Evolutionary conservation across 1,284 basidiomycete genomes (phyloP).

Genomic region (Coniophora puteana): DNA sequence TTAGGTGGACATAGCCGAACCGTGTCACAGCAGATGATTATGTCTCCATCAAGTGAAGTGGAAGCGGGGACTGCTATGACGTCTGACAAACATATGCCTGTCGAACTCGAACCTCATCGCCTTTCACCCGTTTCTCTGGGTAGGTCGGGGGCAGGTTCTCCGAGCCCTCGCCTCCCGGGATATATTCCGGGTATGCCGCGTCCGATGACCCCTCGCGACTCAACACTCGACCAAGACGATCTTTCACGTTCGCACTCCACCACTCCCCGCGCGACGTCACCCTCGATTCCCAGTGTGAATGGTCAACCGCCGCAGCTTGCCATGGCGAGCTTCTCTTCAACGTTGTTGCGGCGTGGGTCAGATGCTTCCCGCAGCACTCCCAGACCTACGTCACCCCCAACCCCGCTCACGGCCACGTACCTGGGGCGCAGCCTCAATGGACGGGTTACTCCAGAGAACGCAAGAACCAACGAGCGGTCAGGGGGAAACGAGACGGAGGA

Average conservation of each 20-base stretch:
- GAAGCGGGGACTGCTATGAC: slow-evolving; percentile 69
- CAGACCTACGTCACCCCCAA: slow-evolving; percentile 43
- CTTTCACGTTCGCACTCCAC: slow-evolving; percentile 69
- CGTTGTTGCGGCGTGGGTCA: slow-evolving; percentile 47
- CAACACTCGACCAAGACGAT: slow-evolving; percentile 59
- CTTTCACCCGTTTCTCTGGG: slow-evolving; percentile 49
- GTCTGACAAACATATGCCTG: slow-evolving; percentile 48
- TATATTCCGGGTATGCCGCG: slow-evolving; percentile 85
- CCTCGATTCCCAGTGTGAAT: slow-evolving; percentile 35
- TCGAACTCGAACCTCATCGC: slow-evolving; percentile 42
- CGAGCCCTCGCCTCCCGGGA: slow-evolving; percentile 68
- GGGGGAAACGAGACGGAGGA: slow-evolving; percentile 43
- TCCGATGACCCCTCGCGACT: slow-evolving; percentile 77
- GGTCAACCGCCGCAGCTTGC: slow-evolving; percentile 28
- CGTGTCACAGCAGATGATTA: slow-evolving; percentile 9
- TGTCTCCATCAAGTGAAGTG: slow-evolving; percentile 32
- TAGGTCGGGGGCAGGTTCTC: slow-evolving; percentile 43
- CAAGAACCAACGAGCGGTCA: slow-evolving; percentile 33
- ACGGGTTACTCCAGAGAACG: slow-evolving; percentile 54
- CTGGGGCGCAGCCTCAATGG: slow-evolving; percentile 59
- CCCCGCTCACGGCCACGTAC: slow-evolving; percentile 42
- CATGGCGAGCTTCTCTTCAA: slow-evolving; percentile 31
- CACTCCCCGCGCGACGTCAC: slow-evolving; percentile 74
- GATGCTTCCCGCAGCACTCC: slow-evolving; percentile 44
- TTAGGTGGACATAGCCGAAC: slow-evolving; percentile 13